These are phyloP conservation scores for Ganoderma lucidum DNA, from an alignment of 1,284 basidiomycete genomes.

Conservation along the genomic window DNA sequence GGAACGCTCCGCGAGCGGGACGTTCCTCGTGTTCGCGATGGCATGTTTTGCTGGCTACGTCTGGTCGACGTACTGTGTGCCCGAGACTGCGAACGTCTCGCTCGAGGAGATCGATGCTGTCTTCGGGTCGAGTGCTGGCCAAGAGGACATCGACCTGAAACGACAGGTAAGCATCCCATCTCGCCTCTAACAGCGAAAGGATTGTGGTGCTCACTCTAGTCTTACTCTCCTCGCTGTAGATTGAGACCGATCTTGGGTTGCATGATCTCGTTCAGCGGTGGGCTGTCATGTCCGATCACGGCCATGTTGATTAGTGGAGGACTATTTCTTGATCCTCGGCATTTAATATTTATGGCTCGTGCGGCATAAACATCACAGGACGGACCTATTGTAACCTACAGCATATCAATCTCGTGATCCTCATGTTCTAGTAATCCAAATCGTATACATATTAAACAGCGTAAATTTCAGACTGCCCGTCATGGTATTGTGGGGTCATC, in stretches of 20 bases:
- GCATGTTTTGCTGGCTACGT: constrained; percentile 72
- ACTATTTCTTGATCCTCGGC: not conserved
- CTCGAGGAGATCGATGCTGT: constrained; percentile 80
- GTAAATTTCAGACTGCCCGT: not conserved
- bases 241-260: constrained; percentile 49
- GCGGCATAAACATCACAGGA: not conserved
- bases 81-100: constrained; percentile 80
- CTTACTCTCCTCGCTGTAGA: constrained; percentile 32
- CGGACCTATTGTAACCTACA: not conserved
- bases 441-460: not conserved
- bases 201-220: not conserved
- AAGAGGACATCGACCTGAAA: constrained; percentile 58
- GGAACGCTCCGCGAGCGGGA: constrained; percentile 67
- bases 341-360: not conserved
- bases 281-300: constrained; percentile 14
- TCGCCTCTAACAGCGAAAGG: not conserved
- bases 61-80: constrained; percentile 74
- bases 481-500: too few species aligned
- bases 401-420: not conserved
- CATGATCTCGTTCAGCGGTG: constrained; percentile 41
- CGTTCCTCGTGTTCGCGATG: constrained; percentile 72
- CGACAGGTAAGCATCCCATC: constrained; percentile 50
- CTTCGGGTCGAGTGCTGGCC: constrained; percentile 65
- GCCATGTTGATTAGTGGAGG: not conserved
- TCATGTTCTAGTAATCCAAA: not conserved